Percentiles rank a stretch among this genome's conserved stretches.
These are phyloP conservation scores for Zanthoxylum bungeanum DNA, from an alignment of 345 rosid genomes.

Conservation along the genomic window DNA sequence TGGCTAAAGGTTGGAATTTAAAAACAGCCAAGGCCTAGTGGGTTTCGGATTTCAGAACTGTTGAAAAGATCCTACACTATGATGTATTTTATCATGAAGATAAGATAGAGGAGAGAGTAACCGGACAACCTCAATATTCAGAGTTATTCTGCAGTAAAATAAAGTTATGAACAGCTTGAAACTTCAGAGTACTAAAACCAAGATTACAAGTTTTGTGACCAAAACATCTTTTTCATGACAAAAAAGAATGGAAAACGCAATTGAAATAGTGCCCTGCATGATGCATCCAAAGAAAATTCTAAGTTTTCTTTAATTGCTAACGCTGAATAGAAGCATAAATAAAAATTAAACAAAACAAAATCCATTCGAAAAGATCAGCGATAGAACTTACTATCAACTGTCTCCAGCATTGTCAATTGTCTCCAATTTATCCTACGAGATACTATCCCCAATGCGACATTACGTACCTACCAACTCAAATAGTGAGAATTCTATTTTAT, in stretches of 20 bases:
- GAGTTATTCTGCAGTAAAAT: neutral
- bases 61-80: neutral
- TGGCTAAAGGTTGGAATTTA: neutral
- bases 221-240: neutral
- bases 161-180: neutral
- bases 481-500: no score
- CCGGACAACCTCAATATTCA: neutral
- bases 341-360: neutral
- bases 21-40: neutral
- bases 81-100: neutral
- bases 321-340: neutral
- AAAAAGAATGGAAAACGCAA: neutral
- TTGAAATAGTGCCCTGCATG: neutral
- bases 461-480: conserved; percentile 54
- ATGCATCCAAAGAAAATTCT: neutral
- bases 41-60: neutral
- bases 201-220: neutral
- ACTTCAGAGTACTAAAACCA: neutral
- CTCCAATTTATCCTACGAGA: conserved; percentile 92
- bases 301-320: neutral
- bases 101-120: neutral
- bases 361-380: neutral
- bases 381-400: conserved; percentile 64
- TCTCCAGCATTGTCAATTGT: conserved; percentile 72
- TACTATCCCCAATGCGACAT: conserved; percentile 83